These are phyloP conservation scores for Aspergillus quadrilineatus DNA, from an alignment of 2,329 filamentous ascomycete genomes.

Conservation along the genomic window DNA sequence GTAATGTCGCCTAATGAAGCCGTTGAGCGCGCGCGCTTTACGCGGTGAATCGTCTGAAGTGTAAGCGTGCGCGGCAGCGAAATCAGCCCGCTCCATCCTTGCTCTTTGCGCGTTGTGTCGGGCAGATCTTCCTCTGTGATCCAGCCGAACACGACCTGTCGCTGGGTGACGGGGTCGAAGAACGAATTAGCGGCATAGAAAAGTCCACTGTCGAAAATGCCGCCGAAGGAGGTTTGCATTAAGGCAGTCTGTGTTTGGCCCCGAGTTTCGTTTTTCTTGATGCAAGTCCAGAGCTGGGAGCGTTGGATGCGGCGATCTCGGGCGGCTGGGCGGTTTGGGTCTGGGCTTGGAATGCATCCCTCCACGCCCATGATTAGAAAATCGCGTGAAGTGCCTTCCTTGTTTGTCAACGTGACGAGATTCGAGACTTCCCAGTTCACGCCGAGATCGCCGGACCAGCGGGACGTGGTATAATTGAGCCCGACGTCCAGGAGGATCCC, in stretches of 20 bases:
- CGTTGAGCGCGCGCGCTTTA: conserved; percentile 39
- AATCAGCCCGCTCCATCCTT: conserved; percentile 53
- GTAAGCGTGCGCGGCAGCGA: conserved; percentile 48
- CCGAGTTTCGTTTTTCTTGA: conserved; percentile 22
- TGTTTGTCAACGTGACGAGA: conserved; percentile 44
- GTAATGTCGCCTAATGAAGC: conserved; percentile 39
- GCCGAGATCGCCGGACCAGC: conserved; percentile 53
- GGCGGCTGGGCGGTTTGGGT: background rate
- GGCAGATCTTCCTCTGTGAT: conserved; percentile 53
- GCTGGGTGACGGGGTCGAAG: conserved; percentile 43
- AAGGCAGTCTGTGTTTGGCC: background rate
- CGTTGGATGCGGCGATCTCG: conserved; percentile 27
- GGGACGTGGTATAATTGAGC: conserved; percentile 39
- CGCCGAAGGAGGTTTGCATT: conserved; percentile 39
- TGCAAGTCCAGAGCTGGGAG: conserved; percentile 49
- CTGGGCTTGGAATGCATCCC: conserved; percentile 32
- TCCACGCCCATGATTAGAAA: conserved; percentile 51
- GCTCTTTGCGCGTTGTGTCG: conserved; percentile 41
- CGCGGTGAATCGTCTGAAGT: conserved; percentile 40
- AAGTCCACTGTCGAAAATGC: conserved; percentile 51
- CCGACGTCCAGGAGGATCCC: conserved; percentile 46
- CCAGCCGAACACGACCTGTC: conserved; percentile 51
- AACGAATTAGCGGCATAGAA: conserved; percentile 54
- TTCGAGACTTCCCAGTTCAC: conserved; percentile 55
- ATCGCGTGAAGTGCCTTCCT: conserved; percentile 31